Evolutionary conservation across 2,329 filamentous ascomycete species (phyloP), one percentile per base, ranked within the genome.

Genomic region (Colletotrichum lupini): DNA sequence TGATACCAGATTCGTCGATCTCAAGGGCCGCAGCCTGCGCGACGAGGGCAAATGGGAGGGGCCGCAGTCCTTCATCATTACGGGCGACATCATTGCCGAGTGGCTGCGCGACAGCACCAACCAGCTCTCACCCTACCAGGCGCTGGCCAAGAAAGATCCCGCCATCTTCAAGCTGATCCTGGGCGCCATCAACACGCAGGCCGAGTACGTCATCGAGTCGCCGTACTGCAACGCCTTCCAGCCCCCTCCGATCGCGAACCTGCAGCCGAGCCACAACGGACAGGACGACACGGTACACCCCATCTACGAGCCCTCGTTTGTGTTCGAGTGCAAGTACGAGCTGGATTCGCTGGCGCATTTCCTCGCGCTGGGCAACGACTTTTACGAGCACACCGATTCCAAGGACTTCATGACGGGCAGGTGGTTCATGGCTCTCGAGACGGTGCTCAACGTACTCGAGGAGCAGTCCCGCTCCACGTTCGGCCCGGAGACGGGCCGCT

Each of bases 181-280:
- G 1, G 97, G 97, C 26, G 96, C 96, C 55, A 98, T 98, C 84
- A 97, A 98, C 81, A 98, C 97, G 0, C 97, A 99, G 83, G 90
- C 94, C 19, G 96, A 98, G 82, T 98, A 95, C 79, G 94, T 99
- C 55, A 98, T 98, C 75, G 91, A 94, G 78, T 95, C 94, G 1
- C 97, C 97, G 0, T 99, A 98, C 85, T 99, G 97, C 88, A 98
- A 99, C 82, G 97, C 97, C 22, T 99, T 98, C 83, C 97, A 99
- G 81, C 96, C 97, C 5, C 97, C 97, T 0, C 92, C 94, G 2
- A 94, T 95, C 7, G 95, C 94, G 75, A 90, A 92, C 19, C 87
- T 98, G 1, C 84, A 87, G 4, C 86, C 92, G 6, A 92, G 92
- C 19, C 88, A 90, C 77, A 98, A 96, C 78, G 94, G 94, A 3